Base-by-base conservation (phyloP, 1,284 basidiomycete genomes). In the Sanghuangporus sanghuang region DNA sequence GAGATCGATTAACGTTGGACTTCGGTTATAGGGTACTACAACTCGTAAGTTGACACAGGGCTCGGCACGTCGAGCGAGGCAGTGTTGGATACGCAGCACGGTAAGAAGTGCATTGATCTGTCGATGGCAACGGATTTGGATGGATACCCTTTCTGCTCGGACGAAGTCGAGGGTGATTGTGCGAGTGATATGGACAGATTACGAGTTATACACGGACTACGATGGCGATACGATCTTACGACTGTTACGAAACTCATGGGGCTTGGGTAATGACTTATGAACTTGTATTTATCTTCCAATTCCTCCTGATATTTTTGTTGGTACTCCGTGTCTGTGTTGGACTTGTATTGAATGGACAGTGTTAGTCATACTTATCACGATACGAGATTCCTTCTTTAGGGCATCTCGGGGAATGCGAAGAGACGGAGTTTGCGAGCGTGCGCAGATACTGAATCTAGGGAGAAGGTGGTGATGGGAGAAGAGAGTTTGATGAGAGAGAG, bases 1-100 rank as follows among this genome's bases (percentile, higher is more conserved):
- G 32, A 56, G 57, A 57, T 64, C 64, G 66, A 66, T 69, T 70
- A 67, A 70, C 66, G 62, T 66, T 66, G 65, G 66, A 58, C 58
- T 64, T 65, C 61, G 52, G 60, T 53, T 67, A 66, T 69, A 75
- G 74, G 74, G 40, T 75, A 72, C 59, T 68, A 66, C 52, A 59
- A 67, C 48, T 61, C 64, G 21, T 64, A 46, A 59, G 53, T 40
- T 38, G 27, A 49, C 44, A 48, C 38, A 57, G 55, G 38, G 39
- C 7, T 11, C 7, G 50, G 32, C 50, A 16, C 21, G 49, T 21
- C 23, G 52, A 58, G 54, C 54, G 48, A 40, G 48, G 56, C 44
- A 35, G 49, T 42, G 59, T 27, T 61, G 50, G 5, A 39, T 50
- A 57, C 53, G 52, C 14, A 39, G 50, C 59, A 61, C 11, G 11